Evolutionary conservation across 805 yeast genomes (phyloP).

Genomic region (Ogataea nonfermentans): DNA sequence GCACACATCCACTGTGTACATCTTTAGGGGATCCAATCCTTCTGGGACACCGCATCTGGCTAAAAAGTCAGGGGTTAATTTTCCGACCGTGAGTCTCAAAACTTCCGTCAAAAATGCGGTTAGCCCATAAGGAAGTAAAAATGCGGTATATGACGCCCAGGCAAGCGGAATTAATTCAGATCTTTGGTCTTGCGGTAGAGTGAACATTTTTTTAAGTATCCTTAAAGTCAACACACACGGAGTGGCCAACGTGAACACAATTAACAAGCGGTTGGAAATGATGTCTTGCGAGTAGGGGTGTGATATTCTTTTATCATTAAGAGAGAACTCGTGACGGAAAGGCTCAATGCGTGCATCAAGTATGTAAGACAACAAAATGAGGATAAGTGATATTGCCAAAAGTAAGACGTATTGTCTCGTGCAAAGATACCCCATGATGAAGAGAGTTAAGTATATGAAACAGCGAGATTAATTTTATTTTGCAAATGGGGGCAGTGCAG

Average conservation of each 20-base stretch:
- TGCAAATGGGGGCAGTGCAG: no score
- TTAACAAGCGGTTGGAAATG: slow-evolving; percentile 1
- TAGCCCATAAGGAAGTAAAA: slow-evolving; percentile 41
- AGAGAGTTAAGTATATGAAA: no score
- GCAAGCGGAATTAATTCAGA: slow-evolving; percentile 37
- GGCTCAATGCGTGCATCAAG: no score
- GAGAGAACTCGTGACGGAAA: slow-evolving; percentile 4
- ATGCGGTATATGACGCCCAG: slow-evolving; percentile 37
- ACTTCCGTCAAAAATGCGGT: slow-evolving; percentile 63
- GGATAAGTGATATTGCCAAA: no score
- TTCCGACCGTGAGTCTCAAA: slow-evolving; percentile 76
- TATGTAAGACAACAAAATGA: no score
- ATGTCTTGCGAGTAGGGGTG: slow-evolving; percentile 4
- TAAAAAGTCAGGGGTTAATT: slow-evolving; percentile 86
- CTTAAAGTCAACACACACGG: not conserved
- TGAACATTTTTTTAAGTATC: not conserved
- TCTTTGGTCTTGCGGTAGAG: slow-evolving; percentile 7
- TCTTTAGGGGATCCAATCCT: slow-evolving; percentile 32
- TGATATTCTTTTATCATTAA: slow-evolving; percentile 2
- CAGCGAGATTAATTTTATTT: no score
- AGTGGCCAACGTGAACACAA: not conserved
- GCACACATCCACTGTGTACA: slow-evolving; percentile 34
- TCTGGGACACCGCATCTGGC: slow-evolving; percentile 62
- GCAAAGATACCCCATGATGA: no score
- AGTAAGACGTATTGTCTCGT: no score